phyloP scores from a whole-genome alignment of 106 monocot species.

The Acorus calamus region DNA sequence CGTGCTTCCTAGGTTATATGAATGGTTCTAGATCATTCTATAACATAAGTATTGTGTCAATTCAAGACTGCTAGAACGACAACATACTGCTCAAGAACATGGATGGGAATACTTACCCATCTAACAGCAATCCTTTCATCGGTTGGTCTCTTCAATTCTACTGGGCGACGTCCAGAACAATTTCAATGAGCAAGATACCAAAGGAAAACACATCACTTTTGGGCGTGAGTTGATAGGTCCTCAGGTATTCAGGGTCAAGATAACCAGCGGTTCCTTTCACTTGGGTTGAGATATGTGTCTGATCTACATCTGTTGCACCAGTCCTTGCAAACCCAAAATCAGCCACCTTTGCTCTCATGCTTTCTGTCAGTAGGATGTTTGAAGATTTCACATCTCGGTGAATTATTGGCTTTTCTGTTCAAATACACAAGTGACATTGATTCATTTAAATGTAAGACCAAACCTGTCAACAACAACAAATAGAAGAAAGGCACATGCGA shows the following conservation, averaged over 20 bases:
- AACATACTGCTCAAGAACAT: too few relatives aligned
- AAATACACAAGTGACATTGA: not conserved
- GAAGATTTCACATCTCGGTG: conserved; percentile 87
- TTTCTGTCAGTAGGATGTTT: conserved; percentile 79
- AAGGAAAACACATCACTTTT: conserved; percentile 91
- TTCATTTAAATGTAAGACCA: too few relatives aligned
- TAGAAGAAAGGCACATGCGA: too few relatives aligned
- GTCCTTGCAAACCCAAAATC: conserved; percentile 79
- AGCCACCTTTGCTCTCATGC: conserved; percentile 63
- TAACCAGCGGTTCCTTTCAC: conserved; percentile 90
- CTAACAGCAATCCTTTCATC: conserved; percentile 68
- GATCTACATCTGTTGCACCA: conserved; percentile 46
- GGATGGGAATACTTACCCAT: conserved; percentile 48
- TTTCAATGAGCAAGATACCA: conserved; percentile 76
- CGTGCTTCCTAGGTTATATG: too few relatives aligned
- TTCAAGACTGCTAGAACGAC: too few relatives aligned
- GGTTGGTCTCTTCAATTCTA: conserved; percentile 38
- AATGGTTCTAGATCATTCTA: too few relatives aligned
- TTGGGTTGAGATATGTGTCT: conserved; percentile 67
- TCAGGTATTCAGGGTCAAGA: conserved; percentile 75
- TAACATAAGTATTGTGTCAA: too few relatives aligned
- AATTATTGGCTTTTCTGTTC: conserved; percentile 66
- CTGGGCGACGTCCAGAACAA: conserved; percentile 76
- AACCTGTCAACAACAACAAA: too few relatives aligned
- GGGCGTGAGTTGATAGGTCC: conserved; percentile 59